Evolutionary conservation across 768 basidiomycete genomes (phyloP), one percentile per base, ranked within the genome.

Genomic region (Kwoniella dejecticola): DNA sequence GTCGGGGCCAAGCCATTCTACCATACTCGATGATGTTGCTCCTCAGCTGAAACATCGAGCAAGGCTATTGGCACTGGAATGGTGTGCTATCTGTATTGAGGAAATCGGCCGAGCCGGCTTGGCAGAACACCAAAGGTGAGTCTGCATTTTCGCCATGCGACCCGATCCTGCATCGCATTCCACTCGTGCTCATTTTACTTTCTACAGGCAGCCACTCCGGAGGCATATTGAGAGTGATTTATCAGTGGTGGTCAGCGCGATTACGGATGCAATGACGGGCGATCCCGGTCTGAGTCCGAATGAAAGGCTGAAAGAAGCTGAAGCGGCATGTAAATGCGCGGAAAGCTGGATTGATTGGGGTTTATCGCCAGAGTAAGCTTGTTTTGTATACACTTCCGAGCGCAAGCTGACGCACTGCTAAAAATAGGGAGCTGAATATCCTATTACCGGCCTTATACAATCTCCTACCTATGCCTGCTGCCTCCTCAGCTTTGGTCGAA

Each of bases 31-130:
- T 31, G 30, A 42, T 13, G 27, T 29, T 0, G 17, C 31, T 21
- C 40, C 49, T 19, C 29, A 52, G 12, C 5, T 66, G 23, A 44
- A 55, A 23, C 64, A 61, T 48, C 46, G 53, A 30, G 60, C 59
- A 31, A 62, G 66, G 40, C 45, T 68, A 17, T 59, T 65, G 55
- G 57, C 67, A 11, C 53, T 79, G 19, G 77, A 77, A 45, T 79
- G 76, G 76, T 81, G 93, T 38, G 83, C 86, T 15, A 92, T 94
- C 42, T 89, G 86, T 0, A 89, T 90, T 2, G 90, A 94, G 70
- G 92, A 96, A 72, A 82, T 90, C 6, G 82, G 83, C 21, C 83
- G 84, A 24, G 89, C 90, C 10, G 90, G 91, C 77, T 79, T 95
- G 54, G 74, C 90, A 33, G 86, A 87, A 4, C 69, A 85, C 38